Evolutionary conservation across 192 early-diverging fungal species (phyloP).

Genomic region (Umbelopsis sp.): DNA sequence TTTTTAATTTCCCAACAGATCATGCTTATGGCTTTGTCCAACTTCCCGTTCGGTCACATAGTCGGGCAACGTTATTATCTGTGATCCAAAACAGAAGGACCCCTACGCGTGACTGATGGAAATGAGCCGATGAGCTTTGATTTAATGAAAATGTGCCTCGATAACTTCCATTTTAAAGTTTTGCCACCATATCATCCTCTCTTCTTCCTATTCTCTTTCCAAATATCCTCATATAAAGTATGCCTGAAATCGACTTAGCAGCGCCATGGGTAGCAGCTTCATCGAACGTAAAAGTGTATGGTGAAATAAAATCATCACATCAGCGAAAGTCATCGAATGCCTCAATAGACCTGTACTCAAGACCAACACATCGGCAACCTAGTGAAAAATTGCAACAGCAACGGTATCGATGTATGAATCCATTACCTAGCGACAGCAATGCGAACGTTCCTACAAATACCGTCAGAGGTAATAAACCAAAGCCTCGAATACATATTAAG

Average conservation of each 20-base stretch:
- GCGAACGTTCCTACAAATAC: not conserved
- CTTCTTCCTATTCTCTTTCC: not conserved
- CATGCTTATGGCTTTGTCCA: slow-evolving; percentile 3
- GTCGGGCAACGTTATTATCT: slow-evolving; percentile 9
- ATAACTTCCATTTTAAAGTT: not conserved
- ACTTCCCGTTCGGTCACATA: not conserved
- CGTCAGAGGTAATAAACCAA: not conserved
- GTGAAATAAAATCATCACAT: not conserved
- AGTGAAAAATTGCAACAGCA: slow-evolving; percentile 13
- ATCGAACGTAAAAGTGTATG: not conserved
- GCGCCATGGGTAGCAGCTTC: not conserved
- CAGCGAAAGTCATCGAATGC: not conserved
- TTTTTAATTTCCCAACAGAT: slow-evolving; percentile 23
- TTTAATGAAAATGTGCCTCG: not conserved
- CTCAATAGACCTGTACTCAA: not conserved
- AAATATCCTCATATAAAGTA: not conserved
- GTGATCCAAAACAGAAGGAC: slow-evolving; percentile 15
- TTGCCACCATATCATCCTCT: not conserved
- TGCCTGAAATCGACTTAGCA: slow-evolving; percentile 3
- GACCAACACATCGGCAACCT: not conserved
- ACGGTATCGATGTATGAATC: not conserved
- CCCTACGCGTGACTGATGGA: slow-evolving; percentile 18
- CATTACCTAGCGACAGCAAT: not conserved
- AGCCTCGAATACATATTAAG: not conserved
- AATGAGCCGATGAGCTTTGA: not conserved